phyloP scores from a whole-genome alignment of 2,329 filamentous ascomycete genomes.

The Penicillium sp. region DNA sequence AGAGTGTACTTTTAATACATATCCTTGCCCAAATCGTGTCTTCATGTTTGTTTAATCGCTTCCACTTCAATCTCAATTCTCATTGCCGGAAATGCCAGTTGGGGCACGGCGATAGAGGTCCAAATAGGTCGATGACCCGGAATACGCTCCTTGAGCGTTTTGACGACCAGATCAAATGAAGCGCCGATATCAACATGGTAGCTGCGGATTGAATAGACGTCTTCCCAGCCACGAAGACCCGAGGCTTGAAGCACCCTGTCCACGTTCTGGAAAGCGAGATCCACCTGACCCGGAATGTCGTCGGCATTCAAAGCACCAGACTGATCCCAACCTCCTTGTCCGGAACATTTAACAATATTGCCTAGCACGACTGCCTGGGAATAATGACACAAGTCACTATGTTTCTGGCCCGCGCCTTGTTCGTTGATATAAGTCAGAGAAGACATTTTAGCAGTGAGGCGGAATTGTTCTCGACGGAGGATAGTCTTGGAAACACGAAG shows the following conservation, averaged over 20 bases:
- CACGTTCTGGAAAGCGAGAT: conserved; percentile 20
- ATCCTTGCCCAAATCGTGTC: too few relatives aligned
- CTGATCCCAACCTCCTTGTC: conserved; percentile 22
- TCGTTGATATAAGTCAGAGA: conserved; percentile 1
- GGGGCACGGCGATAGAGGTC: conserved; percentile 12
- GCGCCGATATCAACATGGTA: conserved; percentile 18
- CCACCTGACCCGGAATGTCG: conserved; percentile 9
- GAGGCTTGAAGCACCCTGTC: conserved; percentile 12
- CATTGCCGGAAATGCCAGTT: conserved; percentile 12
- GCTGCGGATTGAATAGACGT: conserved; percentile 16
- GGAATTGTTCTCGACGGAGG: neutral
- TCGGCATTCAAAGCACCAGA: conserved; percentile 8
- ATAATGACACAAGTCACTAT: conserved; percentile 13
- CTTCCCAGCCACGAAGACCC: conserved; percentile 12
- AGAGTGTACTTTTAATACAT: too few relatives aligned
- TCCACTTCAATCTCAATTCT: conserved; percentile 22
- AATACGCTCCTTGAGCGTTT: conserved; percentile 12
- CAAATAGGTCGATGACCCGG: conserved; percentile 19
- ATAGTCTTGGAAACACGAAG: too few relatives aligned
- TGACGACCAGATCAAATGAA: conserved; percentile 9
- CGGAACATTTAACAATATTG: conserved; percentile 20
- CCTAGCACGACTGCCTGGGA: conserved; percentile 24
- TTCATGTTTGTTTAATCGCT: conserved; percentile 1
- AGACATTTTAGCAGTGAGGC: neutral
- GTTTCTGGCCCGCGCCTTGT: neutral